phyloP scores from a whole-genome alignment of 257 asterid species.

The Verbascum thapsus region DNA sequence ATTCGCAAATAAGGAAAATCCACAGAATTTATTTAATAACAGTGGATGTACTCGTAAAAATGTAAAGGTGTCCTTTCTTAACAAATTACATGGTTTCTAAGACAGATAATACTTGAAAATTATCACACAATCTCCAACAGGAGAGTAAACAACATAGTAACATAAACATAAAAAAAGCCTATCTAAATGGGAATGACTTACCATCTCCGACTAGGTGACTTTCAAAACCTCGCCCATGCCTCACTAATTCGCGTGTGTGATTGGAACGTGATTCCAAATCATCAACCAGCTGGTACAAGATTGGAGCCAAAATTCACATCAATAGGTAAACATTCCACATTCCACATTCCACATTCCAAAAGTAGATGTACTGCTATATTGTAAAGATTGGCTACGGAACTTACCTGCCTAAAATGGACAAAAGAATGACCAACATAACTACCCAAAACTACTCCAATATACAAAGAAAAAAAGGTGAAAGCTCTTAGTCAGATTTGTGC shows the following conservation, averaged over 20 bases:
- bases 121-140: conserved; percentile 16
- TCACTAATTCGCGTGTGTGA: conserved; percentile 42
- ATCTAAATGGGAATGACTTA: conserved; percentile 39
- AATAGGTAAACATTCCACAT: conserved; percentile 24
- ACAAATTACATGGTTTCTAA: neutral
- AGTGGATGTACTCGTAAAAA: neutral
- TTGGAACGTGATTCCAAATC: conserved; percentile 63
- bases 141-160: conserved; percentile 15
- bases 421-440: neutral
- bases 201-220: conserved; percentile 45
- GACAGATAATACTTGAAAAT: conserved; percentile 5
- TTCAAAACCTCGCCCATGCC: conserved; percentile 45
- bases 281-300: conserved; percentile 64
- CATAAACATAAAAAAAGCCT: conserved; percentile 28
- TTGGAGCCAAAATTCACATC: conserved; percentile 30
- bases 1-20: neutral
- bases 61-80: neutral
- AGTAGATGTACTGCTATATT: neutral
- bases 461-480: neutral
- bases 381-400: conserved; percentile 9
- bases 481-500: conserved; percentile 3
- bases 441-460: neutral
- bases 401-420: neutral
- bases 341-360: conserved; percentile 10
- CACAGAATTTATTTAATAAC: neutral